Percentiles rank a stretch among this genome's conserved stretches.
Conservation (phyloP, 371 early-diverging fungal genomes). For the Chytridium lagenaria region DNA sequence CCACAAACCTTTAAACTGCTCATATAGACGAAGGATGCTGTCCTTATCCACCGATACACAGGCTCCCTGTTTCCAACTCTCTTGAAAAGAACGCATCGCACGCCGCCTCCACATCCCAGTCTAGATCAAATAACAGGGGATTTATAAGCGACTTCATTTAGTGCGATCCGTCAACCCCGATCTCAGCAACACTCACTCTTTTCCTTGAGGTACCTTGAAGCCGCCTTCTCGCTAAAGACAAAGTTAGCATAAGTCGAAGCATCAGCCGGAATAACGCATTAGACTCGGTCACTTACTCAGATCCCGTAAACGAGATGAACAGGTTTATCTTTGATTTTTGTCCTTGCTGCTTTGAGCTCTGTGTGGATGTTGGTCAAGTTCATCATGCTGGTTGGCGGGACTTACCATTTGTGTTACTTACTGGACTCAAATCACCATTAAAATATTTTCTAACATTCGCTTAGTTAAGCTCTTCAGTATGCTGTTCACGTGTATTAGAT, state of each 20-base stretch:
- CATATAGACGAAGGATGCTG: conserved; percentile 63
- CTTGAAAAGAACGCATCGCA: conserved; percentile 66
- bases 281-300: neutral
- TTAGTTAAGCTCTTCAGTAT: no score
- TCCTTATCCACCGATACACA: conserved; percentile 34
- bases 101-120: conserved; percentile 74
- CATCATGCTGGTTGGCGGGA: no score
- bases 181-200: conserved; percentile 34
- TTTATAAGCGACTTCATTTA: no score
- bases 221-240: conserved; percentile 60
- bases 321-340: neutral
- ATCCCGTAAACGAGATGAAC: neutral
- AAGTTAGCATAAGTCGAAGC: neutral
- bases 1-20: conserved; percentile 77
- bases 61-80: conserved; percentile 21
- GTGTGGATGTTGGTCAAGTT: no score
- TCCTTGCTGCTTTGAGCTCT: no score
- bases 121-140: no score
- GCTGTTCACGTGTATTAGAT: no score
- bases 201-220: conserved; percentile 58
- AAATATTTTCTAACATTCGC: no score
- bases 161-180: no score
- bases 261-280: no score
- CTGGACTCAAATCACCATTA: no score
- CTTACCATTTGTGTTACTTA: no score